phyloP scores from a whole-genome alignment of 164 flowering plant genomes.

The Vitis riparia region DNA sequence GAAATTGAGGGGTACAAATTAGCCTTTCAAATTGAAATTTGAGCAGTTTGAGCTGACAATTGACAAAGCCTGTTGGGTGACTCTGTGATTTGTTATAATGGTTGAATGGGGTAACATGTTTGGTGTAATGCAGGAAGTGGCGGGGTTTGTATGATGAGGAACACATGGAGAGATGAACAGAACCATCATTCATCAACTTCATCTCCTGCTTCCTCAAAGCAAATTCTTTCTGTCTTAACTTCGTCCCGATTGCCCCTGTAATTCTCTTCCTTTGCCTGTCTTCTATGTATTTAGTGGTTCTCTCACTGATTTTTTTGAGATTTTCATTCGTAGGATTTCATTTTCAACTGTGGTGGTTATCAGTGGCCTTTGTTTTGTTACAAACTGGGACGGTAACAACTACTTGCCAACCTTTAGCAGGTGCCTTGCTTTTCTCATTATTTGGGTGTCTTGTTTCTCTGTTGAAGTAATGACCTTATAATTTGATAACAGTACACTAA shows the following conservation, averaged over 20 bases:
- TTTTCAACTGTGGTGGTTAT: slow-evolving; percentile 92
- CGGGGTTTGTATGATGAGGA: slow-evolving; percentile 91
- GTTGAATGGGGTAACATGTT: neutral
- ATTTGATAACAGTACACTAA: no score
- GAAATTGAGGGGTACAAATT: no score
- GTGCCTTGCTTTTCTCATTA: slow-evolving; percentile 24
- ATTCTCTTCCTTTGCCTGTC: slow-evolving; percentile 3
- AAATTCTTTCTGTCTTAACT: no score
- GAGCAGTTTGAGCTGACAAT: neutral
- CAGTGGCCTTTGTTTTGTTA: slow-evolving; percentile 84
- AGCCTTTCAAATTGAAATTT: no score
- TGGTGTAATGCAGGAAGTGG: slow-evolving; percentile 30
- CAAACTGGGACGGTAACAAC: slow-evolving; percentile 54
- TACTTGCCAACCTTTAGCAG: slow-evolving; percentile 48
- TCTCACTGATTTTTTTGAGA: neutral
- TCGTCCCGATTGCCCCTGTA: slow-evolving; percentile 83
- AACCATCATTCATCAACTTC: slow-evolving; percentile 71
- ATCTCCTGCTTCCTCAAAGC: slow-evolving; percentile 68
- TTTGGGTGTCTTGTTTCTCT: slow-evolving; percentile 1
- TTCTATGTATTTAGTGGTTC: neutral
- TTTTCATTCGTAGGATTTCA: slow-evolving; percentile 67
- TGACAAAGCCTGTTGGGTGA: neutral
- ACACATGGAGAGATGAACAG: slow-evolving; percentile 75
- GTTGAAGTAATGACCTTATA: no score
- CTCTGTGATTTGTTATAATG: neutral